phyloP scores from a whole-genome alignment of 305 asterid genomes.

The Plantago coronopus region DNA sequence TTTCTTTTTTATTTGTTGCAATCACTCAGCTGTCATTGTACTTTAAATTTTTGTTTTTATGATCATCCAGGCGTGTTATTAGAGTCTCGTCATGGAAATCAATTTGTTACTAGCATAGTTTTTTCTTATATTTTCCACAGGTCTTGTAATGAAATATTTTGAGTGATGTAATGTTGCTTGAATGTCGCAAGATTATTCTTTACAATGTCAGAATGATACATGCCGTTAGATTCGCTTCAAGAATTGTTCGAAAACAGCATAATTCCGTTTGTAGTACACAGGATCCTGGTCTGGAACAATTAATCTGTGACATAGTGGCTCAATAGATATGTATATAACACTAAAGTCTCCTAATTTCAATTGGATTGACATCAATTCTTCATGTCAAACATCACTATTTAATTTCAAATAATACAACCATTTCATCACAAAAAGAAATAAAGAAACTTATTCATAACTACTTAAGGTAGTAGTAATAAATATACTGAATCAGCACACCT shows the following conservation, averaged over 20 bases:
- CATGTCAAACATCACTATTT: not conserved
- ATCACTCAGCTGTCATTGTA: not conserved
- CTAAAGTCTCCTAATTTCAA: no score
- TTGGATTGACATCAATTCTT: no score
- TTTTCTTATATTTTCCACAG: not conserved
- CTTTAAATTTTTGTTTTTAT: not conserved
- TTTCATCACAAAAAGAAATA: no score
- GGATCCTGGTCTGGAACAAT: not conserved
- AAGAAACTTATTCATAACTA: not conserved
- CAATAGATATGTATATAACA: no score
- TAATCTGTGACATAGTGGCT: no score
- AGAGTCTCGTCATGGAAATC: not conserved
- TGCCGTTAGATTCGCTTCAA: no score
- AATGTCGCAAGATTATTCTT: not conserved
- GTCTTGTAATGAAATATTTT: not conserved
- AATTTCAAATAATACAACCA: not conserved
- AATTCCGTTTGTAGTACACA: no score
- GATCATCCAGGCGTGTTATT: not conserved
- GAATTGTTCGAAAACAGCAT: no score
- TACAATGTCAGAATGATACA: not conserved
- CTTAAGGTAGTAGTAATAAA: no score
- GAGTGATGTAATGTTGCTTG: not conserved
- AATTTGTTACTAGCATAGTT: not conserved
- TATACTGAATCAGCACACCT: not conserved
- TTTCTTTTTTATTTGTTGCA: not conserved